Percentiles rank a stretch among this genome's conserved stretches.
phyloP scores from a whole-genome alignment of 768 basidiomycete genomes.

The Lyophyllum shimeji region DNA sequence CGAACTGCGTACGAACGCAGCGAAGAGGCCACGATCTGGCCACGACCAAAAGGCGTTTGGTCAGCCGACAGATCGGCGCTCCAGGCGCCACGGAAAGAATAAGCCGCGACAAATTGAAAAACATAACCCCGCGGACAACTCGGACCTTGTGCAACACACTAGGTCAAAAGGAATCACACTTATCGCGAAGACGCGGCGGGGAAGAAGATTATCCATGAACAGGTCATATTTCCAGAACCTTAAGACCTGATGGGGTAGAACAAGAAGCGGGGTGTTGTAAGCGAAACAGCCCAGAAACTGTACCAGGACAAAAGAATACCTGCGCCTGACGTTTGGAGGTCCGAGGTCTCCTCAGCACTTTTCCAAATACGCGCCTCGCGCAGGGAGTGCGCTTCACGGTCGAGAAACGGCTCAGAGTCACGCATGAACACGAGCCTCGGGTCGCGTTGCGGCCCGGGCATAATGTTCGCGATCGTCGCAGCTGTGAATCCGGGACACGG shows the following conservation, averaged over 20 bases:
- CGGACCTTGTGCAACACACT: not conserved
- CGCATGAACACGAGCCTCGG: slow-evolving; percentile 37
- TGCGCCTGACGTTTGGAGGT: slow-evolving; percentile 18
- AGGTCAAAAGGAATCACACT: not conserved
- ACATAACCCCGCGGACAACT: slow-evolving; percentile 10
- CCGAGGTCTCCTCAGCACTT: slow-evolving; percentile 28
- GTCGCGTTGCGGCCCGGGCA: slow-evolving; percentile 17
- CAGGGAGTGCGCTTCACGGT: slow-evolving; percentile 35
- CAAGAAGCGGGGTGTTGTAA: not conserved
- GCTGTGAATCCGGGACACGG: slow-evolving; percentile 17
- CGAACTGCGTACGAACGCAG: too few species aligned
- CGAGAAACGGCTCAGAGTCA: slow-evolving; percentile 37
- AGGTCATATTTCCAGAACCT: slow-evolving; percentile 12
- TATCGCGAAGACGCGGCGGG: too few species aligned
- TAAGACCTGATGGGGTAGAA: not conserved
- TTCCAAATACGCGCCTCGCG: slow-evolving; percentile 34
- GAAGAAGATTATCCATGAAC: not conserved
- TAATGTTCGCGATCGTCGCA: slow-evolving; percentile 12
- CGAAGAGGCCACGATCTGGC: too few species aligned
- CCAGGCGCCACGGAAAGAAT: not conserved
- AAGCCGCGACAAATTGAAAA: not conserved
- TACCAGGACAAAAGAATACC: slow-evolving; percentile 21
- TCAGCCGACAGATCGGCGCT: not conserved
- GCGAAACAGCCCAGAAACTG: not conserved
- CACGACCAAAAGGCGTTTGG: not conserved